Evolutionary conservation across 2,329 filamentous ascomycete species (phyloP), one percentile per base, ranked within the genome.

Genomic region (Lachnellula cervina): DNA sequence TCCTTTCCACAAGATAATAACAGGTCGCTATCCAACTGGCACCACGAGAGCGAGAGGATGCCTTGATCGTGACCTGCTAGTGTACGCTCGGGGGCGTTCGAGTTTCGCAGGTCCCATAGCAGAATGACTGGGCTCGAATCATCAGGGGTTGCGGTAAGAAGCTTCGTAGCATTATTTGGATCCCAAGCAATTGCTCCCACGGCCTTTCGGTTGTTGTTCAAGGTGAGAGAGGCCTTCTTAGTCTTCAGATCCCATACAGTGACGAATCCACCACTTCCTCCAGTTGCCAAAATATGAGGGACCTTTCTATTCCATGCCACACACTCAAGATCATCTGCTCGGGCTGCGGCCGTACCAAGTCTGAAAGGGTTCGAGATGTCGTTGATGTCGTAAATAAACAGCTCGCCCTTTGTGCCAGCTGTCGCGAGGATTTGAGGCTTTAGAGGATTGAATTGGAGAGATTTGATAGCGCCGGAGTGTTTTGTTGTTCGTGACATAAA

Each of bases 251-350:
- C 94, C 94, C 94, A 99, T 17, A 99, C 93, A 2, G 94, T 97
- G 37, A 97, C 92, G 68, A 97, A 96, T 4, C 94, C 94, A 49
- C 91, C 92, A 59, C 85, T 88, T 69, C 92, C 93, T 63, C 94
- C 94, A 9, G 93, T 97, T 17, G 93, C 94, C 64, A 99, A 77
- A 70, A 99, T 99, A 70, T 99, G 93, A 14, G 93, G 84, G 43
- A 97, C 93, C 76, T 96, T 97, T 70, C 91, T 92, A 75, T 99
- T 99, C 95, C 95, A 99, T 65, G 96, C 93, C 58, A 99, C 79
- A 63, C 92, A 96, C 68, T 97, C 94, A 62, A 97, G 89, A 66
- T 99, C 94, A 68, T 97, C 93, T 40, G 91, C 89, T 69, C 93
- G 88, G 61, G 91, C 92, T 43, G 90, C 90, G 38, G 88, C 82